Conservation (phyloP, 805 yeast genomes). For the Priceomyces carsonii region DNA sequence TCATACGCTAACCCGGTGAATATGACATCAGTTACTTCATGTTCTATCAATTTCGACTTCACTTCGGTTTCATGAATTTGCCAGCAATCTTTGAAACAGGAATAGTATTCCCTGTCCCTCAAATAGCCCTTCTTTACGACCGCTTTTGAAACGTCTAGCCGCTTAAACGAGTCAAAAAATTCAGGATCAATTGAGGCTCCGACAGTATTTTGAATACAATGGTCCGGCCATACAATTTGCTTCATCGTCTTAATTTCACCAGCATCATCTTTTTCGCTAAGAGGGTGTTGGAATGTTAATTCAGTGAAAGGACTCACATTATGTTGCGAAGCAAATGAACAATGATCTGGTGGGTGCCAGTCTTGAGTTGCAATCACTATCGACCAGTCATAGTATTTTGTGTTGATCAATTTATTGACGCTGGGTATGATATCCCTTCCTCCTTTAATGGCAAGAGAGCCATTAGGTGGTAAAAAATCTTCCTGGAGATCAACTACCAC, state of each 20-base stretch:
- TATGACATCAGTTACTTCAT: conserved; percentile 58
- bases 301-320: conserved; percentile 49
- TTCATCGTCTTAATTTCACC: conserved; percentile 24
- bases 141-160: conserved; percentile 35
- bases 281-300: conserved; percentile 53
- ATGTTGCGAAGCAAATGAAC: conserved; percentile 79
- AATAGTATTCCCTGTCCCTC: conserved; percentile 78
- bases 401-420: conserved; percentile 48
- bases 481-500: conserved; percentile 81
- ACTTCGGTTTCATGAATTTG: conserved; percentile 68
- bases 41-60: conserved; percentile 43
- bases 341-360: conserved; percentile 83
- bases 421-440: conserved; percentile 61
- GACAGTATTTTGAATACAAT: conserved; percentile 70
- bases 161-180: conserved; percentile 38
- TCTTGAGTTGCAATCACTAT: conserved; percentile 75
- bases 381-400: conserved; percentile 52
- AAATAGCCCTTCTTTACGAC: conserved; percentile 71
- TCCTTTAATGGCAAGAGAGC: conserved; percentile 68
- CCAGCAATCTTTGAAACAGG: conserved; percentile 86
- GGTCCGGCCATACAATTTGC: conserved; percentile 85
- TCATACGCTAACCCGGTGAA: conserved; percentile 87
- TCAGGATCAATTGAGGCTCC: conserved; percentile 67
- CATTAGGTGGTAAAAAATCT: conserved; percentile 80
- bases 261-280: conserved; percentile 22